These are phyloP conservation scores for Leucocoprinus birnbaumii DNA, from an alignment of 768 basidiomycete species.

Conservation along the genomic window DNA sequence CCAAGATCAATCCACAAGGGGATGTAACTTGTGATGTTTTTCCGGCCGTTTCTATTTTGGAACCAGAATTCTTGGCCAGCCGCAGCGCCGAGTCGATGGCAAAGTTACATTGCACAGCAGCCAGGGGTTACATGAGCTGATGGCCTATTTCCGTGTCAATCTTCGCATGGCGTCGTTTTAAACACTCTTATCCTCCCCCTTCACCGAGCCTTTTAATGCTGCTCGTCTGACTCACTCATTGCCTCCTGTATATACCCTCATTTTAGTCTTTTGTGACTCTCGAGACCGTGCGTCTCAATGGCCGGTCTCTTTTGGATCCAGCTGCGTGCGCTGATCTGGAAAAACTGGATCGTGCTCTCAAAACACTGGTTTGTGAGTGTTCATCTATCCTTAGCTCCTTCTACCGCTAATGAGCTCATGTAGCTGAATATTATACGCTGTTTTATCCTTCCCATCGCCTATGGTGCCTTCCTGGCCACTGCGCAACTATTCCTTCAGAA, in stretches of 20 bases:
- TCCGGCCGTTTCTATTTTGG: neutral
- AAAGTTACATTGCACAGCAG: neutral
- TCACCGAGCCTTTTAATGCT: neutral
- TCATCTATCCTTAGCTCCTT: neutral
- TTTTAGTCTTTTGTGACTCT: neutral
- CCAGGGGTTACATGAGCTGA: neutral
- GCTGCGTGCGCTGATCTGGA: slow-evolving; percentile 58
- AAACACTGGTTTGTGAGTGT: slow-evolving; percentile 60
- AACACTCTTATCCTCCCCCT: neutral
- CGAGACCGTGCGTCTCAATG: slow-evolving; percentile 18
- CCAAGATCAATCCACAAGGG: neutral
- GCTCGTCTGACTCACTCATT: neutral
- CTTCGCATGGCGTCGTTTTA: slow-evolving; percentile 4
- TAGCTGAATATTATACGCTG: slow-evolving; percentile 62
- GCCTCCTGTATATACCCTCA: neutral
- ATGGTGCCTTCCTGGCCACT: slow-evolving; percentile 63
- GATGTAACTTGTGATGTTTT: neutral
- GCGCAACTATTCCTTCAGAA: slow-evolving; percentile 59
- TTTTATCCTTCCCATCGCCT: slow-evolving; percentile 61
- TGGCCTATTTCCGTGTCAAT: slow-evolving; percentile 5
- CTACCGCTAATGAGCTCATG: neutral
- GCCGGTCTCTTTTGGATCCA: slow-evolving; percentile 55
- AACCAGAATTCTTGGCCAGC: neutral
- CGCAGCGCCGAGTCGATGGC: slow-evolving; percentile 5
- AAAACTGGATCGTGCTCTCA: slow-evolving; percentile 72